Evolutionary conservation across 2,329 filamentous ascomycete species (phyloP).

Genomic region (Trichoderma arundinaceum): DNA sequence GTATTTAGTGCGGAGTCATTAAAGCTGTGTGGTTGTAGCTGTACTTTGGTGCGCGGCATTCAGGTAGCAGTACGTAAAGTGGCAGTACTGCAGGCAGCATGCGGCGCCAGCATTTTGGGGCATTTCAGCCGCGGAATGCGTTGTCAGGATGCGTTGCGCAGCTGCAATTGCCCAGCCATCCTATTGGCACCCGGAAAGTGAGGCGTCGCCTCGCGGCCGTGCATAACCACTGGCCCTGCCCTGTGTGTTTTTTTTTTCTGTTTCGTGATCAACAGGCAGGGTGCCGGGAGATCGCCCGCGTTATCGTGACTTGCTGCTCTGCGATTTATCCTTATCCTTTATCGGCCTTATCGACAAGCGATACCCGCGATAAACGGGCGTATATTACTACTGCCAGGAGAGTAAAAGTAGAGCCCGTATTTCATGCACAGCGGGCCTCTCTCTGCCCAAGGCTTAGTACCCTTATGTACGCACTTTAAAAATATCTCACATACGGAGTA

Average conservation of each 20-base stretch:
- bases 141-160: constrained; percentile 3
- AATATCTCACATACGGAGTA: too few relatives aligned
- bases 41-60: too few relatives aligned
- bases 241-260: background rate
- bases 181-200: constrained; percentile 13
- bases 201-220: constrained; percentile 13
- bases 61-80: background rate
- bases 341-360: constrained; percentile 30
- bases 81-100: too few relatives aligned
- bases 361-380: constrained; percentile 7
- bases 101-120: background rate
- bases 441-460: too few relatives aligned
- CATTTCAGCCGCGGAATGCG: constrained; percentile 11
- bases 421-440: too few relatives aligned
- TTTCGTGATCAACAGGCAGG: constrained; percentile 17
- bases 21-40: background rate
- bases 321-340: constrained; percentile 5
- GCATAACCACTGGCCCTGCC: background rate
- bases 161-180: constrained; percentile 1
- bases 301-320: constrained; percentile 9
- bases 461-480: too few relatives aligned
- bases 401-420: too few relatives aligned
- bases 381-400: background rate
- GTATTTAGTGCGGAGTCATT: constrained; percentile 16
- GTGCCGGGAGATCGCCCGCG: constrained; percentile 16